Base-by-base conservation (phyloP, 2,329 filamentous ascomycete species). In the Septoria petroselini region DNA sequence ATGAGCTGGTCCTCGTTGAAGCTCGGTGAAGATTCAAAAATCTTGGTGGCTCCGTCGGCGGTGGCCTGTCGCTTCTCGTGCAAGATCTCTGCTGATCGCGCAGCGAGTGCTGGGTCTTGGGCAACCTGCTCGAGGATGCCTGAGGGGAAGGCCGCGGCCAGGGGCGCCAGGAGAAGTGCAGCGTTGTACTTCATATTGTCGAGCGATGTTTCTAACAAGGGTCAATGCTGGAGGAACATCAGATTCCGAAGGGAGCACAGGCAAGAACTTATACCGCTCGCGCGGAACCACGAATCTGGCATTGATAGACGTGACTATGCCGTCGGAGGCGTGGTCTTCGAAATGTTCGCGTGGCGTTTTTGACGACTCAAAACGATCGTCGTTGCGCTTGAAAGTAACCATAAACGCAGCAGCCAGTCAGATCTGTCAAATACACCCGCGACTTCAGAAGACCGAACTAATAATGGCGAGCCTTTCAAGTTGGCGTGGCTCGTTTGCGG, bases 1-100 rank as follows among this genome's bases (percentile, higher is more conserved):
- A 58, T 43, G 39, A 57, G 57, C 38, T 67, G 64, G 5, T 50
- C 49, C 5, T 56, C 58, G 48, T 67, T 54, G 42, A 67, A 67
- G 1, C 40, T 54, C 3, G 61, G 60, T 4, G 54, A 33, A 9
- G 57, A 30, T 50, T 60, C 58, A 29, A 60, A 60, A 14, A 60
- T 4, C 12, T 48, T 43, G 14, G 48, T 49, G 8, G 58, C 57
- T n/a, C 41, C 29, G 31, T 46, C 58, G 9, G 57, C 58, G 9
- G 48, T 49, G 8, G 40, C 51, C 41, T 59, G 58, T 21, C 57
- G 52, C 41, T 50, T 51, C 17, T 33, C 23, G 15, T 66, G 61
- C 15, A 54, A 37, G 12, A 55, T 49, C 11, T 55, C 53, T 9
- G 38, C 44, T 19, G 53, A 31, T 19, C 49, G 46, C 11, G 53